Conservation (phyloP, 2,329 filamentous ascomycete species). For the Alternaria incomplexa region DNA sequence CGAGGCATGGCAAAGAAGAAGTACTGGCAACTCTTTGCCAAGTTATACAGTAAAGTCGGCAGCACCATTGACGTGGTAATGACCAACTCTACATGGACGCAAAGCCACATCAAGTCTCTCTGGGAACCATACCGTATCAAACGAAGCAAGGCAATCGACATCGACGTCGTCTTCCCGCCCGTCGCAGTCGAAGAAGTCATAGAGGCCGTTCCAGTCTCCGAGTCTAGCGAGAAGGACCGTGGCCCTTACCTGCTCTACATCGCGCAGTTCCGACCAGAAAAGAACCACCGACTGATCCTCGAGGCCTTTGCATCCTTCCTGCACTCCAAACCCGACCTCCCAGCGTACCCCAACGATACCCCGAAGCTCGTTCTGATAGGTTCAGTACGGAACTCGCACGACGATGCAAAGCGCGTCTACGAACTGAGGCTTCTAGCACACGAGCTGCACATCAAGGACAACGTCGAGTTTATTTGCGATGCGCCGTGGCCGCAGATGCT, state of each 20-base stretch:
- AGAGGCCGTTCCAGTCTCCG: constrained; percentile 72
- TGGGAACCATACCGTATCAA: constrained; percentile 66
- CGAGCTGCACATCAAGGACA: constrained; percentile 79
- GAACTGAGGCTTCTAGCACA: constrained; percentile 84
- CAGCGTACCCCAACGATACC: constrained; percentile 53
- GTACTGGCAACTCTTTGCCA: constrained; percentile 89
- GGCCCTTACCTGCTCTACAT: constrained; percentile 85
- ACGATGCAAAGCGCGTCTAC: constrained; percentile 83
- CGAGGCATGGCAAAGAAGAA: constrained; percentile 74
- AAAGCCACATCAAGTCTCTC: constrained; percentile 73
- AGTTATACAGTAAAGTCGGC: constrained; percentile 81
- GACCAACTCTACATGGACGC: constrained; percentile 97
- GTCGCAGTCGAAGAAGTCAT: constrained; percentile 88
- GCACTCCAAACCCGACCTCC: constrained; percentile 32
- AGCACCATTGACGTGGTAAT: constrained; percentile 89
- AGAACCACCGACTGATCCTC: constrained; percentile 89
- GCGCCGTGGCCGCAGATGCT: constrained; percentile 88
- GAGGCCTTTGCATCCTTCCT: constrained; percentile 82
- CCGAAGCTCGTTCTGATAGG: constrained; percentile 84
- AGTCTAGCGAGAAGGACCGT: constrained; percentile 70
- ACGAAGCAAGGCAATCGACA: constrained; percentile 59
- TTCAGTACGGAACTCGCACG: constrained; percentile 81
- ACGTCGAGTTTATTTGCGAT: constrained; percentile 87
- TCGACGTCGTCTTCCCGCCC: constrained; percentile 85
- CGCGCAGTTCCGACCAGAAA: constrained; percentile 95